phyloP scores from a whole-genome alignment of 2,329 filamentous ascomycete species.

The Fusarium graminum region DNA sequence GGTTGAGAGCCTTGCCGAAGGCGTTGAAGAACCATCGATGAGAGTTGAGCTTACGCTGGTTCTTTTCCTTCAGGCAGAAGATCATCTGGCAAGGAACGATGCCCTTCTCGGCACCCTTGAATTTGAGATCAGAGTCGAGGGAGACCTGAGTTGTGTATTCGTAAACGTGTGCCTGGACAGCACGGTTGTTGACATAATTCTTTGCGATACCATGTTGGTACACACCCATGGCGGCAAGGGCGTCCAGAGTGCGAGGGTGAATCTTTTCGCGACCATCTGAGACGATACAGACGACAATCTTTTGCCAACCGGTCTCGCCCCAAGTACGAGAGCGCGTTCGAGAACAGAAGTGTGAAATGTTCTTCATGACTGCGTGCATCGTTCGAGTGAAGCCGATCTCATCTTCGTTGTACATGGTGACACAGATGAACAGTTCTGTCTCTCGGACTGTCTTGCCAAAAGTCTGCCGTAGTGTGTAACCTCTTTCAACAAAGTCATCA shows the following conservation, averaged over 20 bases:
- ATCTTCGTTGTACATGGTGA: slow-evolving; percentile 99
- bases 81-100: slow-evolving; percentile 99
- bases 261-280: slow-evolving; percentile 92
- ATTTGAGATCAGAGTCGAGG: slow-evolving; percentile 93
- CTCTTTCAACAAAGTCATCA: slow-evolving; percentile 88
- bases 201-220: slow-evolving; percentile 99
- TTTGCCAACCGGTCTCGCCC: slow-evolving; percentile 98
- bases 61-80: slow-evolving; percentile 98
- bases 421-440: slow-evolving; percentile 94
- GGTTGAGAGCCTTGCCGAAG: slow-evolving; percentile 90
- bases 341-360: slow-evolving; percentile 96
- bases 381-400: slow-evolving; percentile 96
- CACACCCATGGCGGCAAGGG: slow-evolving; percentile 94
- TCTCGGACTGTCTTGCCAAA: slow-evolving; percentile 87
- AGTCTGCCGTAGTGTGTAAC: slow-evolving; percentile 93
- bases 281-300: slow-evolving; percentile 98
- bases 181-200: slow-evolving; percentile 95
- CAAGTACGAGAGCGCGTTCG: slow-evolving; percentile 93
- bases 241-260: slow-evolving; percentile 92
- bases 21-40: slow-evolving; percentile 99
- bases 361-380: slow-evolving; percentile 99
- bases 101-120: slow-evolving; percentile 98
- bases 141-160: slow-evolving; percentile 99
- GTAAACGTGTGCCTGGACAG: slow-evolving; percentile 96
- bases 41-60: slow-evolving; percentile 97